Evolutionary conservation across 2,329 filamentous ascomycete species (phyloP), one percentile per base, ranked within the genome.

Genomic region (Colletotrichum tropicicola): DNA sequence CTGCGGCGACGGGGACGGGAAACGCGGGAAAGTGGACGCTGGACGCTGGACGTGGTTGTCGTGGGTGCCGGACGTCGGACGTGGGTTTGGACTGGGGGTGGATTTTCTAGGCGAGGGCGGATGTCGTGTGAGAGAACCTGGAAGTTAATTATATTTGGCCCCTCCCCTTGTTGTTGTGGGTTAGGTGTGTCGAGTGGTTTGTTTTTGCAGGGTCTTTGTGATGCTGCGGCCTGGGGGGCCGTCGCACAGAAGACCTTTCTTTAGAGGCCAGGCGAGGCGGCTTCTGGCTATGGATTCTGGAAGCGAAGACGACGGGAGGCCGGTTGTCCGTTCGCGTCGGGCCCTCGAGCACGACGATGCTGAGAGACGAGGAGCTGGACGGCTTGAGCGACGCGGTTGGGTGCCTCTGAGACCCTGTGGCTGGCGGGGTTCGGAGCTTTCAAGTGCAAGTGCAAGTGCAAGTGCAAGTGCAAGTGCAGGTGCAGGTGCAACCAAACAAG

Each of bases 141-240:
- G n/a, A 51, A n/a, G 28, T 32, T 54, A 43, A 54, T 43, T 54
- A 54, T 54, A 54, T 54, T 54, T n/a, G n/a, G n/a, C n/a, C n/a
- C n/a, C n/a, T n/a, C n/a, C n/a, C n/a, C n/a, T n/a, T n/a, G n/a
- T n/a, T n/a, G n/a, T n/a, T n/a, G n/a, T n/a, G n/a, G n/a, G n/a
- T n/a, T n/a, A n/a, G n/a, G n/a, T n/a, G n/a, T n/a, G n/a, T n/a
- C n/a, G n/a, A n/a, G n/a, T n/a, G n/a, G n/a, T n/a, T n/a, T n/a
- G n/a, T n/a, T n/a, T n/a, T n/a, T n/a, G n/a, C n/a, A n/a, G n/a
- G n/a, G n/a, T n/a, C n/a, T n/a, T n/a, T n/a, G n/a, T n/a, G n/a
- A n/a, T n/a, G n/a, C n/a, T n/a, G n/a, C n/a, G n/a, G n/a, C n/a
- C n/a, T n/a, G n/a, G n/a, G n/a, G n/a, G n/a, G n/a, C n/a, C n/a